Base-by-base conservation (phyloP, 2,329 filamentous ascomycete genomes). In the Tolypocladium tropicale region DNA sequence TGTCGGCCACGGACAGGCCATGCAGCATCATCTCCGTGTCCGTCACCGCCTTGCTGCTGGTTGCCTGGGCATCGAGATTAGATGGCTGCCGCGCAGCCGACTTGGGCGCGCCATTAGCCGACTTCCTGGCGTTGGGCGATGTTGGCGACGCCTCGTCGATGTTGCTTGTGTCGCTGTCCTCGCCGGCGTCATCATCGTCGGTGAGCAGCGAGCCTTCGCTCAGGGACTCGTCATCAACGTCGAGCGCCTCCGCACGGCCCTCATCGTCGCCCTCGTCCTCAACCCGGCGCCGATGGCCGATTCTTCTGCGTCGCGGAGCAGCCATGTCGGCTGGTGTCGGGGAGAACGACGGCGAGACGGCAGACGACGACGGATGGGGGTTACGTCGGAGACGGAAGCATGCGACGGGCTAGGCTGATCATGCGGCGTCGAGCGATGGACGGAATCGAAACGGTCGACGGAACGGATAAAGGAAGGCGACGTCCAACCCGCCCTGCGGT, bases 181-280 rank as follows among this genome's bases (percentile, higher is more conserved):
- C 76, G 64, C 74, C 79, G 55, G 73, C 74, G 61, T 83, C 81
- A 63, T 82, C 75, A 57, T 86, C 84, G 58, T 86, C 84, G 66
- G 78, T 84, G 57, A 74, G 74, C 62, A 82, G 71, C 56, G 84
- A 86, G 61, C 80, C 83, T 58, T 87, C 84, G 60, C 80, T 84
- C 62, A 84, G 69, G 53, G 84, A 87, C 67, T 87, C 84, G 62
- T 87, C 83, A 62, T 86, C 83, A 41, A 81, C 68, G 52, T 85
- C 83, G 57, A 78, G 72, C 54, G 74, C 72, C 58, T 82, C 80
- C 53, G 71, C 75, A 58, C 76, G 78, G 61, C 75, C 80, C 61
- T 88, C 85, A 61, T 88, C 86, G 64, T 88, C 86, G 63, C 80
- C 85, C 68, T 89, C 85, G 65, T 89, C 85, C 70, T 85, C 84